Conservation (phyloP, 2,329 filamentous ascomycete genomes). For the Didymella pinodella region DNA sequence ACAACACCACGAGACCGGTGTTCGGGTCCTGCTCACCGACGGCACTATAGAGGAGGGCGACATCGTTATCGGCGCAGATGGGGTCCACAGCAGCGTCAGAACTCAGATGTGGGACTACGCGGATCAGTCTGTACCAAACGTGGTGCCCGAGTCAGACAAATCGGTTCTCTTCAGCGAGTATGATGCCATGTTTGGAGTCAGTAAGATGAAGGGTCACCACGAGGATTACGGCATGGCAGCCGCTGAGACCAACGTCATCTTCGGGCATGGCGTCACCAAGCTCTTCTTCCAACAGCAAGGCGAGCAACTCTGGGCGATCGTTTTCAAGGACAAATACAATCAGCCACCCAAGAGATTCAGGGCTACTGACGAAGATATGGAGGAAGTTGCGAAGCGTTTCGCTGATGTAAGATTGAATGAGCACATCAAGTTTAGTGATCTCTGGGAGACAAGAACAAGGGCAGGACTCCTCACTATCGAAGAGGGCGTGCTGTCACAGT, state of each 20-base stretch:
- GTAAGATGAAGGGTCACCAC: constrained; percentile 16
- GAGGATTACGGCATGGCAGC: constrained; percentile 36
- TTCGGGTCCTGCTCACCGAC: constrained; percentile 28
- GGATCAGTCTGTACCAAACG: constrained; percentile 12
- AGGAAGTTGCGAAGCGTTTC: background rate
- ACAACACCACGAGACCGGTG: constrained; percentile 24
- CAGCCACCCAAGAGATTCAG: background rate
- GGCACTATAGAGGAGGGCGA: constrained; percentile 30
- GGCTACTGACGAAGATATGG: background rate
- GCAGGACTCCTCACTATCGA: background rate
- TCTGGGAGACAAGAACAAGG: background rate
- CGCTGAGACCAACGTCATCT: constrained; percentile 34
- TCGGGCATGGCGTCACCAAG: constrained; percentile 34
- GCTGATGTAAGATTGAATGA: background rate
- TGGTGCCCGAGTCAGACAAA: constrained; percentile 24
- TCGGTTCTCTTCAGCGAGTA: constrained; percentile 13
- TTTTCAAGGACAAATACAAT: background rate
- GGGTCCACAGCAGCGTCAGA: constrained; percentile 32
- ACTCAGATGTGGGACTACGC: constrained; percentile 36
- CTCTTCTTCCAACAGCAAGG: constrained; percentile 15
- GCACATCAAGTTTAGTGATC: background rate
- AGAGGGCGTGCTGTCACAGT: background rate
- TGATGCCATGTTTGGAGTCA: constrained; percentile 26
- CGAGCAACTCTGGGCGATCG: background rate
- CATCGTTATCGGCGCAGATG: constrained; percentile 38